Base-by-base conservation (phyloP, 768 basidiomycete genomes). In the Postia placenta region DNA sequence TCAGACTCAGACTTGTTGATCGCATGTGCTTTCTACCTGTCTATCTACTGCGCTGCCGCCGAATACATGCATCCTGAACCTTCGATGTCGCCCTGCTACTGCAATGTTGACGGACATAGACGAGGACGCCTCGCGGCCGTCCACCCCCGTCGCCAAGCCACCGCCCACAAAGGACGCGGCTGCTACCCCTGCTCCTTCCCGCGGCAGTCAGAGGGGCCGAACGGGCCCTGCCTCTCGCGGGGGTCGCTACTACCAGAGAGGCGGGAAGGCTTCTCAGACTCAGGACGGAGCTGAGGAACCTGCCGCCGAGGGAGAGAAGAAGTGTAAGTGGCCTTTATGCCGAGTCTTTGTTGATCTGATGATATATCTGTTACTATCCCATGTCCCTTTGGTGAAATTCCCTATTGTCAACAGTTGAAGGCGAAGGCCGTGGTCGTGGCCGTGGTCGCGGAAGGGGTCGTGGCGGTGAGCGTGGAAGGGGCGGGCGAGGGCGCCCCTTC, bases 171-270 rank as follows among this genome's bases (percentile, higher is more conserved):
- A 61, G 50, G 55, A 55, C 30, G 55, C 60, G 26, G 59, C 61
- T 23, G 51, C 65, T 17, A 50, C 62, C 14, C 42, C 67, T 37
- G 48, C 74, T 56, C 43, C 64, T 17, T 45, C 64, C 38, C 73
- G 73, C 43, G 65, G 64, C 42, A 58, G 66, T 38, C 71, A 77
- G 56, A 81, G 78, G 54, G 40, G 65, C 19, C 69, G 74, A 48
- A 75, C 74, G 15, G 82, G 84, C 23, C 77, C 83, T 47, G 78
- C 82, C 49, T 60, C 83, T 42, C 78, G 84, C 45, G 78, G 76
- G 39, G 87, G 87, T 43, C 74, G 74, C 57, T 89, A 89, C 72
- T 87, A 87, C 64, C 48, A 64, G 47, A 76, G 86, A 30, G 87
- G 87, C 46, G 78, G 77, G 15, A 75, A 77, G 49, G 70, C 70